Conservation (phyloP, 768 basidiomycete species). For the Lactifluus echinatus region DNA sequence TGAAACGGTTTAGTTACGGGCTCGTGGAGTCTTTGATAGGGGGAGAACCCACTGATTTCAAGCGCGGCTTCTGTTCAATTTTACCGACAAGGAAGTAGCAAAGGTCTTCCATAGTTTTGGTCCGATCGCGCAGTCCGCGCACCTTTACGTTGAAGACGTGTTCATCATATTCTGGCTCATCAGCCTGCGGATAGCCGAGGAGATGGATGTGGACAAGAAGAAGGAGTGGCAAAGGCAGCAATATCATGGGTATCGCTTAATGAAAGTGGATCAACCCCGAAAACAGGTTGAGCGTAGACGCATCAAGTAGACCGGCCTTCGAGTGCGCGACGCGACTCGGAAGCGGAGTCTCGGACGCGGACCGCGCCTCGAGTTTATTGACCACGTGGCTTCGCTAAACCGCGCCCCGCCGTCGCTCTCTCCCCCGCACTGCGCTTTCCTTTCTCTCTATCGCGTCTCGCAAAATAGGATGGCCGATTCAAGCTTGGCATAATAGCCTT, state of each 20-base stretch:
- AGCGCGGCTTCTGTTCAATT: conserved; percentile 31
- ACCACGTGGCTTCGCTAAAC: neutral
- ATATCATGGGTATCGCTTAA: neutral
- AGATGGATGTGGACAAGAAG: conserved; percentile 47
- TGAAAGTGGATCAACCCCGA: neutral
- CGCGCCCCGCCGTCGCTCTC: neutral
- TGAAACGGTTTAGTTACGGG: conserved; percentile 20
- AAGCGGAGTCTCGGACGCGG: neutral
- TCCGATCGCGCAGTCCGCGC: conserved; percentile 43
- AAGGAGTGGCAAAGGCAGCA: conserved; percentile 36
- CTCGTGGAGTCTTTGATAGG: conserved; percentile 10
- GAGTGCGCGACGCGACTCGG: conserved; percentile 9
- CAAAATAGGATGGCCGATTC: neutral
- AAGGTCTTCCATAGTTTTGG: conserved; percentile 44
- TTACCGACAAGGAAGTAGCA: conserved; percentile 40
- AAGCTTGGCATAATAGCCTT: neutral
- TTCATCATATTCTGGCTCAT: conserved; percentile 43
- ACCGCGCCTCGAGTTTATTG: neutral
- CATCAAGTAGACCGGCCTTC: neutral
- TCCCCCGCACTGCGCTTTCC: neutral
- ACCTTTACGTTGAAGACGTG: conserved; percentile 37
- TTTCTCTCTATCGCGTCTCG: neutral
- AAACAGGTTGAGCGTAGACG: neutral
- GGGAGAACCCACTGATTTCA: conserved; percentile 22
- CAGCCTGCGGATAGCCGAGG: conserved; percentile 39